Evolutionary conservation across 2,329 filamentous ascomycete species (phyloP).

Genomic region (Coniella lustricola): DNA sequence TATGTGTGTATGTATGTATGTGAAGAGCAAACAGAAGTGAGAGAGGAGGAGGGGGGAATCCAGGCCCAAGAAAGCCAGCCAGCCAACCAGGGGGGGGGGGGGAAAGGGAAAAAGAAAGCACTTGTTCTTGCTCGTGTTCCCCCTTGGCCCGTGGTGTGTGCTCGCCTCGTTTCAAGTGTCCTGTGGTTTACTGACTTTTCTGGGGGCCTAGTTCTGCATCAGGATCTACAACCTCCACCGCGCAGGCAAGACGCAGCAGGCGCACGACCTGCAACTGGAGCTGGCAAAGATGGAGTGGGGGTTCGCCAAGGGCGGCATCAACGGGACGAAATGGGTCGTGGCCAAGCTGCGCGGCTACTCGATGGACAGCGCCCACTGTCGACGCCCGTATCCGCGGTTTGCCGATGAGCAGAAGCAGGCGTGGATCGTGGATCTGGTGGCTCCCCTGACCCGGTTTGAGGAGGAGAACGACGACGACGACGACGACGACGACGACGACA

Average conservation of each 20-base stretch:
- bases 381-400: constrained; percentile 47
- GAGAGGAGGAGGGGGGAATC: too few relatives aligned
- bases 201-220: constrained; percentile 31
- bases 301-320: constrained; percentile 52
- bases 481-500: too few relatives aligned
- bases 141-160: too few relatives aligned
- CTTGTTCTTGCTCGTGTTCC: too few relatives aligned
- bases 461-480: too few relatives aligned
- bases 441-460: constrained; percentile 18
- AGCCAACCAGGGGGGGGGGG: too few relatives aligned
- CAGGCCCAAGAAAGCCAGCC: too few relatives aligned
- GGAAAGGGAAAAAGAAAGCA: too few relatives aligned
- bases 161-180: too few relatives aligned
- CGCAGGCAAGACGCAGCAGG: constrained; percentile 39
- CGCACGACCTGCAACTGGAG: constrained; percentile 41
- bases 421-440: constrained; percentile 29
- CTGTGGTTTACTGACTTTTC: too few relatives aligned
- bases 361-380: constrained; percentile 41
- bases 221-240: constrained; percentile 41
- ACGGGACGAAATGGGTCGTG: constrained; percentile 54
- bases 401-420: constrained; percentile 35
- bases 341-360: constrained; percentile 47
- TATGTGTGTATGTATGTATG: too few relatives aligned
- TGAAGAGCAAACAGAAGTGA: too few relatives aligned
- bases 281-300: constrained; percentile 48